A percentile compares a stretch with the other conserved stretches of the same genome.
These are phyloP conservation scores for Solanum tarijense DNA, from an alignment of 257 asterid species.

Conservation along the genomic window DNA sequence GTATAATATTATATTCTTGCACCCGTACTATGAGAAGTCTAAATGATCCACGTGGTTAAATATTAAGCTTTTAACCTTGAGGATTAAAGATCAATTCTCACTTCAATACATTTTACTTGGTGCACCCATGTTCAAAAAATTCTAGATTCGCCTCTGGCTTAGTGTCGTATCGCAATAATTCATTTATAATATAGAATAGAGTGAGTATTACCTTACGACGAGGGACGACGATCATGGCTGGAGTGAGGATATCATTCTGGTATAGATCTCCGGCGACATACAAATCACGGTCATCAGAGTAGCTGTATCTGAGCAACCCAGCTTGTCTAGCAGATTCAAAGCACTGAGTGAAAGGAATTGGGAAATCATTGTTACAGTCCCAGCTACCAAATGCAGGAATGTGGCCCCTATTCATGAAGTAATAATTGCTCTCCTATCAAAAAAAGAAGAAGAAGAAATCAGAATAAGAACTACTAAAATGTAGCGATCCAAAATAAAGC, in stretches of 20 bases:
- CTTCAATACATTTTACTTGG: too few relatives aligned
- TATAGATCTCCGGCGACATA: slow-evolving; percentile 77
- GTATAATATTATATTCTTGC: too few relatives aligned
- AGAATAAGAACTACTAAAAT: background rate
- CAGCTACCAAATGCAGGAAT: slow-evolving; percentile 89
- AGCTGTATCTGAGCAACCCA: slow-evolving; percentile 38
- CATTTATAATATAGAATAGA: too few relatives aligned
- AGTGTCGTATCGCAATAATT: too few relatives aligned
- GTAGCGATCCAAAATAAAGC: background rate
- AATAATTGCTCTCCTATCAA: background rate
- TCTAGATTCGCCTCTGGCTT: too few relatives aligned
- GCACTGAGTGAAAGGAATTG: slow-evolving; percentile 62
- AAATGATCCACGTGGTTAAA: too few relatives aligned
- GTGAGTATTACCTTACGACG: slow-evolving; percentile 10
- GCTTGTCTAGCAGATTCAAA: slow-evolving; percentile 58
- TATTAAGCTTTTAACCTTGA: too few relatives aligned
- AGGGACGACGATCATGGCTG: slow-evolving; percentile 76
- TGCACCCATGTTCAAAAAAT: too few relatives aligned
- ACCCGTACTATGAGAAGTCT: too few relatives aligned
- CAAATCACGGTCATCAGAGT: slow-evolving; percentile 44
- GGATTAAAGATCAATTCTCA: too few relatives aligned
- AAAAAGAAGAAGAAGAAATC: background rate
- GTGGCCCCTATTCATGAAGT: slow-evolving; percentile 27
- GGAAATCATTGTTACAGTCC: slow-evolving; percentile 48
- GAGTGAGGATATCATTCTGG: slow-evolving; percentile 47